phyloP scores from a whole-genome alignment of 2,329 filamentous ascomycete species.

The Claviceps capensis region DNA sequence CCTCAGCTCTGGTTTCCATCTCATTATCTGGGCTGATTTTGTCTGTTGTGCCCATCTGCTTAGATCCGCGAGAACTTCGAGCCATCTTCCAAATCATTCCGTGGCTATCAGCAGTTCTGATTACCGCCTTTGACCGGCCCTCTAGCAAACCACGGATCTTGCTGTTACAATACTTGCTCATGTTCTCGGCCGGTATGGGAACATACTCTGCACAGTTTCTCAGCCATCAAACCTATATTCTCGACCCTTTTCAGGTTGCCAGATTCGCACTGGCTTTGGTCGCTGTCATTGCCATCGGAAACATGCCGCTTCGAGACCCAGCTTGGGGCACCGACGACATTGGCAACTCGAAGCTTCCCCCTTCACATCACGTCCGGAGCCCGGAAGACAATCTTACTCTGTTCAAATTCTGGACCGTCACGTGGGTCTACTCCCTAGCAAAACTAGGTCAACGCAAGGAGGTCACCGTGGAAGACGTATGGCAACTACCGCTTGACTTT shows the following conservation, averaged over 20 bases:
- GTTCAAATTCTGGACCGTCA: constrained; percentile 75
- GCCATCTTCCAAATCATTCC: constrained; percentile 23
- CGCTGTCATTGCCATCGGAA: constrained; percentile 18
- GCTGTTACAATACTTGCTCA: constrained; percentile 23
- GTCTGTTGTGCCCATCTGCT: constrained; percentile 17
- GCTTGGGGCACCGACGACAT: constrained; percentile 20
- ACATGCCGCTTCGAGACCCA: constrained; percentile 25
- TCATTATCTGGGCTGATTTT: constrained; percentile 21
- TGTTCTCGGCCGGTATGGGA: constrained; percentile 18
- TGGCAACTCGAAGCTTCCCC: constrained; percentile 13
- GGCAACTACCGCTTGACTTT: constrained; percentile 66
- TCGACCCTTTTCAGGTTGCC: constrained; percentile 13
- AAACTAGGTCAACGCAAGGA: constrained; percentile 47
- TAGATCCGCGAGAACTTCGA: constrained; percentile 14
- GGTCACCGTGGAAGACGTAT: constrained; percentile 67
- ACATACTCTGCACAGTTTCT: constrained; percentile 19
- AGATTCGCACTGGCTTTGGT: constrained; percentile 13
- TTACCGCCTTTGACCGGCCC: constrained; percentile 25
- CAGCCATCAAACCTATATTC: constrained; percentile 8
- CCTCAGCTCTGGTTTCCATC: constrained; percentile 20
- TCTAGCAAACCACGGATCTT: constrained; percentile 27
- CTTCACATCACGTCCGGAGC: constrained; percentile 37
- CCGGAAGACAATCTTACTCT: constrained; percentile 68
- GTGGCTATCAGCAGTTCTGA: constrained; percentile 24
- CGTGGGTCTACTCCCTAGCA: constrained; percentile 69